Evolutionary conservation across 805 yeast species (phyloP).

Genomic region (Barnettozyma vustinii): DNA sequence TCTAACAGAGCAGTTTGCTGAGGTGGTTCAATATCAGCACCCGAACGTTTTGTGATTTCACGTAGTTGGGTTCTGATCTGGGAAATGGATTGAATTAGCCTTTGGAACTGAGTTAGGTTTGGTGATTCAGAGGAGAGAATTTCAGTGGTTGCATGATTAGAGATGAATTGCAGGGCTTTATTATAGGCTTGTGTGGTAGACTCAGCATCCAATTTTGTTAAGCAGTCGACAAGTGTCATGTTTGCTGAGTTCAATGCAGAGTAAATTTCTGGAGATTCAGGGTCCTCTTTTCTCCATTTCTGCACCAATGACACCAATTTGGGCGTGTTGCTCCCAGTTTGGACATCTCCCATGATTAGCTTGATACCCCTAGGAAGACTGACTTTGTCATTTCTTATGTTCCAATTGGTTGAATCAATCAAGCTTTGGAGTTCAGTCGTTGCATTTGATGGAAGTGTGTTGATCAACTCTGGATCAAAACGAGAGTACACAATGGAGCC

Average conservation of each 20-base stretch:
- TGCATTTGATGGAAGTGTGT: slow-evolving; percentile 23
- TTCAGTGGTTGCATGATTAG: slow-evolving; percentile 9
- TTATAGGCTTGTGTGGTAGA: slow-evolving; percentile 32
- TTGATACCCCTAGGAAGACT: slow-evolving; percentile 63
- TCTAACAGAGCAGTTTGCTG: slow-evolving; percentile 70
- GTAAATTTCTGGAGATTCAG: slow-evolving; percentile 49
- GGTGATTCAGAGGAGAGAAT: slow-evolving; percentile 4
- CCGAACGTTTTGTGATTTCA: slow-evolving; percentile 54
- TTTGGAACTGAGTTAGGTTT: slow-evolving; percentile 24
- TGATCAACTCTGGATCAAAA: slow-evolving; percentile 54
- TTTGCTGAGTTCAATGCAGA: slow-evolving; percentile 53
- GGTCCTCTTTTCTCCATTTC: slow-evolving; percentile 57
- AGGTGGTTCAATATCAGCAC: slow-evolving; percentile 85
- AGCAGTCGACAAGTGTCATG: slow-evolving; percentile 42
- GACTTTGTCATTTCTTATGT: slow-evolving; percentile 47
- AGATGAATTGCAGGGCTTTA: slow-evolving; percentile 18
- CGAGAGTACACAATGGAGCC: slow-evolving; percentile 84
- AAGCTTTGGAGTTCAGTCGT: slow-evolving; percentile 27
- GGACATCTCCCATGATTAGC: slow-evolving; percentile 87
- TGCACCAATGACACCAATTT: slow-evolving; percentile 74
- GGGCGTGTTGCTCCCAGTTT: slow-evolving; percentile 93
- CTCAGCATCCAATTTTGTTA: slow-evolving; percentile 36
- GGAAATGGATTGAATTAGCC: slow-evolving; percentile 36
- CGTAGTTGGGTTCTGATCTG: slow-evolving; percentile 55
- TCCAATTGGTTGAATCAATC: slow-evolving; percentile 52